Conservation (phyloP, 345 rosid species). For the Stellera chamaejasme region DNA sequence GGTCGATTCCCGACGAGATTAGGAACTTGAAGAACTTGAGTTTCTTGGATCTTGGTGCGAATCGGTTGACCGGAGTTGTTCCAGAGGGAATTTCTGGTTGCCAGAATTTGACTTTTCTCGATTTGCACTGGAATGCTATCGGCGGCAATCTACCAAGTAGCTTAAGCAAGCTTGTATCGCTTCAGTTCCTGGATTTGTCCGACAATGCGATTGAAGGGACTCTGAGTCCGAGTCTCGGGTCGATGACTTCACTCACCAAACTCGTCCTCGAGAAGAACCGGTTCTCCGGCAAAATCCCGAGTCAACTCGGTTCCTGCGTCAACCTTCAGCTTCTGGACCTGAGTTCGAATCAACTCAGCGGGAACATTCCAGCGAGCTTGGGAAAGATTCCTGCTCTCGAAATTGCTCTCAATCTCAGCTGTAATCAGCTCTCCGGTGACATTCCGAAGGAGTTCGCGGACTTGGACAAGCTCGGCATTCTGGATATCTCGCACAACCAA, state of each 20-base stretch:
- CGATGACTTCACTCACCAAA: slow-evolving; percentile 55
- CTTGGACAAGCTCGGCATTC: slow-evolving; percentile 52
- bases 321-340: slow-evolving; percentile 72
- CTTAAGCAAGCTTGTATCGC: slow-evolving; percentile 34
- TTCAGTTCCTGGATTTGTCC: slow-evolving; percentile 62
- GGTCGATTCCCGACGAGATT: slow-evolving; percentile 46
- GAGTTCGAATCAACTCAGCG: slow-evolving; percentile 52
- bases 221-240: slow-evolving; percentile 49
- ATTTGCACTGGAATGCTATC: slow-evolving; percentile 69
- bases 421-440: slow-evolving; percentile 47
- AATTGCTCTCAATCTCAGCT: slow-evolving; percentile 78
- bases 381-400: slow-evolving; percentile 64
- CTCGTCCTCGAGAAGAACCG: slow-evolving; percentile 55
- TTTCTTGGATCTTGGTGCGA: slow-evolving; percentile 68
- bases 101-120: slow-evolving; percentile 58
- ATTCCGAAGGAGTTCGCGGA: slow-evolving; percentile 52
- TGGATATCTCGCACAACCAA: slow-evolving; percentile 69
- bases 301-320: slow-evolving; percentile 51
- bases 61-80: slow-evolving; percentile 49
- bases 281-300: slow-evolving; percentile 60
- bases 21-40: slow-evolving; percentile 51
- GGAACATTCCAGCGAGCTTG: slow-evolving; percentile 52
- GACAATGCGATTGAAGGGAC: slow-evolving; percentile 48
- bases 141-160: slow-evolving; percentile 51
- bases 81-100: slow-evolving; percentile 59